Base-by-base conservation (phyloP, 768 basidiomycete species). In the Lyophyllum decastes region DNA sequence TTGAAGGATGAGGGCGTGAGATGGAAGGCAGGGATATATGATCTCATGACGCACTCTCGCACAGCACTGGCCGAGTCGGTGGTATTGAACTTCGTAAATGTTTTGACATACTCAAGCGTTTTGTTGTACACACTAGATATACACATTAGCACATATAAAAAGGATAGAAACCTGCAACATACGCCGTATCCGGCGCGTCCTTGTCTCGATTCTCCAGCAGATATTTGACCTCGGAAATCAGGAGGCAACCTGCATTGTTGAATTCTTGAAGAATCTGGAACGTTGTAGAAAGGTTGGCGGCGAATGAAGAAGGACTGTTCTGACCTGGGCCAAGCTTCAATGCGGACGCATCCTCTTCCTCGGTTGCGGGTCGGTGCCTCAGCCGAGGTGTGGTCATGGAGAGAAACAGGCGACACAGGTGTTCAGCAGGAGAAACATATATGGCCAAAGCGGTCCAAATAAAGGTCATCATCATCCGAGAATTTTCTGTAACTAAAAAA, bases 171-270 rank as follows among this genome's bases (percentile, higher is more conserved):
- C 58, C 34, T 7, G 30, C 12, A 17, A 77, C 88, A 58, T 68
- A 94, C 94, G 87, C 84, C 55, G 92, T 94, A 66, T 93, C 92
- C 8, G 92, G 92, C 2, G 90, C 89, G 66, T 91, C 89, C 72
- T 93, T 90, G 73, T 92, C 88, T 63, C 91, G 78, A 76, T 91
- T 90, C 72, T 94, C 92, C 26, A 96, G 78, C 48, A 96, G 76
- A 69, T 94, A 91, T 68, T 93, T 93, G 70, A 95, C 94, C 68
- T 96, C 94, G 1, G 92, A 94, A 59, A 95, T 94, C 65, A 94
- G 82, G 67, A 96, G 72, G 72, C 91, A 94, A 79, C 91, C 93
- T 5, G 90, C 90, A 61, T 94, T 92, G 76, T 92, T 92, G 76
- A 95, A 95, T 69, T 93, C 94, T 93, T 61, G 16, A 40, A 22